Evolutionary conservation across 495 filamentous ascomycete species (phyloP).

Genomic region (Neurospora sp.): DNA sequence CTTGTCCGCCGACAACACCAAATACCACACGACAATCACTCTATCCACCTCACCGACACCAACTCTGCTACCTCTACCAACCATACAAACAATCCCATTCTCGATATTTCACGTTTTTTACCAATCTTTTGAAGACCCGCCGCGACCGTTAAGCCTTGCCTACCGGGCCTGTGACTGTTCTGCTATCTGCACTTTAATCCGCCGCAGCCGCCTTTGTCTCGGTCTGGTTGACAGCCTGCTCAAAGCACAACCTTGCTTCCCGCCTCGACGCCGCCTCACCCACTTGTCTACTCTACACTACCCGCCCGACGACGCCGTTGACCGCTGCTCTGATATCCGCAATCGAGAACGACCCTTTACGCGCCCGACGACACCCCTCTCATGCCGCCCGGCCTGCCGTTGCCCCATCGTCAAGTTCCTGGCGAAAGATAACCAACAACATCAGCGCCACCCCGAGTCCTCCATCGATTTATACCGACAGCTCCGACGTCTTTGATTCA

Average conservation of each 20-base stretch:
- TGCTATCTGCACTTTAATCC: background rate
- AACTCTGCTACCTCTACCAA: background rate
- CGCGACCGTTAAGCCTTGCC: background rate
- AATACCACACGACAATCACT: background rate
- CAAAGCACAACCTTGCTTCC: background rate
- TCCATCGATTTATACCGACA: background rate
- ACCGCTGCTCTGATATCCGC: background rate
- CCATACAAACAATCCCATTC: background rate
- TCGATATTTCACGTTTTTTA: background rate
- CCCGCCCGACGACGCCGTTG: background rate
- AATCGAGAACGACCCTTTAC: background rate
- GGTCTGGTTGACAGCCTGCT: background rate
- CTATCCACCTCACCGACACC: background rate
- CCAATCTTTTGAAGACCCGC: background rate
- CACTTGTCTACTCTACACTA: background rate
- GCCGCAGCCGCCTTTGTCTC: background rate
- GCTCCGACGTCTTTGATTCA: background rate
- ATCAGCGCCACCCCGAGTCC: background rate
- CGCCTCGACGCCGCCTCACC: background rate
- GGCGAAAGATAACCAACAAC: constrained; percentile 9
- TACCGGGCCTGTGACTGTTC: background rate
- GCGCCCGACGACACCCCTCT: constrained; percentile 1
- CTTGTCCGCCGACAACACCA: background rate
- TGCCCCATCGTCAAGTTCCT: constrained; percentile 9
- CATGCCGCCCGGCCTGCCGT: constrained; percentile 18